Evolutionary conservation across 345 rosid species (phyloP).

Genomic region (Citrus australasica): DNA sequence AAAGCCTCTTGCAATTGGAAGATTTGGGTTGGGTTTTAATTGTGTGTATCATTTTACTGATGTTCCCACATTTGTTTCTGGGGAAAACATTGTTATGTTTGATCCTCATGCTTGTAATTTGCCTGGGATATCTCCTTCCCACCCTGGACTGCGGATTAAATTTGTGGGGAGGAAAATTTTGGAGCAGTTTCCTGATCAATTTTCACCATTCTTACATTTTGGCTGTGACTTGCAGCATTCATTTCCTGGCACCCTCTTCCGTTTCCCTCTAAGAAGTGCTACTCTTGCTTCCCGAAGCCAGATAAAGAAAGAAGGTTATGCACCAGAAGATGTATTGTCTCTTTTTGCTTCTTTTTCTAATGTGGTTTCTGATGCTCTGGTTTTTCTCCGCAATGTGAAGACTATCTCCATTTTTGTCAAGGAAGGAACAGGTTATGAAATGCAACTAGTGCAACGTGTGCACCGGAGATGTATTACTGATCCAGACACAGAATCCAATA

Average conservation of each 20-base stretch:
- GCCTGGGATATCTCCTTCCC: conserved; percentile 95
- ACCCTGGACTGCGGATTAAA: conserved; percentile 92
- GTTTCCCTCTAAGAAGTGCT: conserved; percentile 86
- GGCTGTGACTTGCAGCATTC: conserved; percentile 85
- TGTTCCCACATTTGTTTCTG: conserved; percentile 88
- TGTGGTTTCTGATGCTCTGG: conserved; percentile 73
- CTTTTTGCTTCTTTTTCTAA: conserved; percentile 77
- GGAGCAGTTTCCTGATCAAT: conserved; percentile 97
- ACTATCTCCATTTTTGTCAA: conserved; percentile 65
- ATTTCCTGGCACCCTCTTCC: conserved; percentile 92
- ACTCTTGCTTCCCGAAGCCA: conserved; percentile 72
- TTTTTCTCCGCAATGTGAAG: conserved; percentile 83
- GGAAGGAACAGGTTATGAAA: conserved; percentile 76
- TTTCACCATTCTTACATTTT: conserved; percentile 88
- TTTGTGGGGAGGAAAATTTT: conserved; percentile 79
- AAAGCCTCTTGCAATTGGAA: conserved; percentile 91
- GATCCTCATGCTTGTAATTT: conserved; percentile 94
- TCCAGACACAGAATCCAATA: conserved; percentile 45
- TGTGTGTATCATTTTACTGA: conserved; percentile 99
- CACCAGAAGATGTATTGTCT: conserved; percentile 81
- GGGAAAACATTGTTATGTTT: conserved; percentile 94
- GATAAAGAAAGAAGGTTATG: conserved; percentile 79
- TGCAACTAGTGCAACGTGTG: conserved; percentile 78
- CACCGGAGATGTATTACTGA: conserved; percentile 51
- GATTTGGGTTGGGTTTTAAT: conserved; percentile 95